These are phyloP conservation scores for Pyrenophora seminiperda DNA, from an alignment of 2,329 filamentous ascomycete species.

Conservation along the genomic window DNA sequence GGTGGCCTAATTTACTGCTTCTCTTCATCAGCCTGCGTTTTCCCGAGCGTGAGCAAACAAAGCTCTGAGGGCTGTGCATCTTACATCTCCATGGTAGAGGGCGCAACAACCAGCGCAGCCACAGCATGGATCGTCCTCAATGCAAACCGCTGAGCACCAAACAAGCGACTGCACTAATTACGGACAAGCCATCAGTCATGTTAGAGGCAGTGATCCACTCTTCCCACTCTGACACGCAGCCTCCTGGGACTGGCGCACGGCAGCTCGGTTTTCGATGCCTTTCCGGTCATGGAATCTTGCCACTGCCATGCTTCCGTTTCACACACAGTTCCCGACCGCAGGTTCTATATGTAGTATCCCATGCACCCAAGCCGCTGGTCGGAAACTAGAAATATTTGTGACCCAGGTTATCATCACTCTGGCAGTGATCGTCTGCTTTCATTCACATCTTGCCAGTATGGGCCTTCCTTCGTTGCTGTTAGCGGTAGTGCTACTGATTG, in stretches of 20 bases:
- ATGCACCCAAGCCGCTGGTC: slow-evolving; percentile 14
- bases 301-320: slow-evolving; percentile 21
- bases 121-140: slow-evolving; percentile 5
- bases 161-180: slow-evolving; percentile 19
- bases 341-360: slow-evolving; percentile 38
- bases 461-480: slow-evolving; percentile 37
- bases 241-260: slow-evolving; percentile 22
- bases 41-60: slow-evolving; percentile 11
- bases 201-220: slow-evolving; percentile 26
- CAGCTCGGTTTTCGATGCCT: slow-evolving; percentile 30
- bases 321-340: slow-evolving; percentile 18
- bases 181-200: slow-evolving; percentile 8
- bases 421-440: slow-evolving; percentile 4
- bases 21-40: slow-evolving; percentile 5
- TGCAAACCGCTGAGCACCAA: slow-evolving; percentile 20
- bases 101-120: slow-evolving; percentile 12
- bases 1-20: background rate
- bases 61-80: slow-evolving; percentile 20
- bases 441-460: slow-evolving; percentile 31
- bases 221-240: slow-evolving; percentile 26
- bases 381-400: slow-evolving; percentile 17
- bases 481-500: slow-evolving; percentile 27
- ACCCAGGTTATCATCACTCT: slow-evolving; percentile 14
- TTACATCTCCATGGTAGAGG: slow-evolving; percentile 8
- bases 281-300: slow-evolving; percentile 16